A percentile compares a stretch with the other conserved stretches of the same genome.
These are phyloP conservation scores for Cladosporium halotolerans DNA, from an alignment of 2,329 filamentous ascomycete genomes.

Conservation along the genomic window DNA sequence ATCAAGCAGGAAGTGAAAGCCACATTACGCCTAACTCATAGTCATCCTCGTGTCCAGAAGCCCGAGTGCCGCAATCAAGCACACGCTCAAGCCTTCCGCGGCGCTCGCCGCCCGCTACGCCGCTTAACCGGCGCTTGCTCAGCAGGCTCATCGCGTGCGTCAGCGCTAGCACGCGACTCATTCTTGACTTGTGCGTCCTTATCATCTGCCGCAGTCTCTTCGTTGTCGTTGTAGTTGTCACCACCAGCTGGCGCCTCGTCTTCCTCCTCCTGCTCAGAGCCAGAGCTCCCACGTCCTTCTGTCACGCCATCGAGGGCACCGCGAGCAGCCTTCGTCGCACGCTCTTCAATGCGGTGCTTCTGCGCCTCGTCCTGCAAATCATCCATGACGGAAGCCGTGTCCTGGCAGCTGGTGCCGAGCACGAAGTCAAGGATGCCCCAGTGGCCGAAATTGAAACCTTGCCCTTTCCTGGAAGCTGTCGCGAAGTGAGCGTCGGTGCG, in stretches of 20 bases:
- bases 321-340: slow-evolving; percentile 32
- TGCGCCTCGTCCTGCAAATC: slow-evolving; percentile 51
- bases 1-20: not conserved
- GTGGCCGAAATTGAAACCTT: slow-evolving; percentile 35
- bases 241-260: not conserved
- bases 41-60: too few relatives aligned
- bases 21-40: too few relatives aligned
- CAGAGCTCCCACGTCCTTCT: slow-evolving; percentile 6
- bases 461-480: slow-evolving; percentile 24
- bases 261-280: not conserved
- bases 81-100: slow-evolving; percentile 2
- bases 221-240: not conserved
- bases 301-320: slow-evolving; percentile 19
- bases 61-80: not conserved
- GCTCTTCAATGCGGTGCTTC: slow-evolving; percentile 47
- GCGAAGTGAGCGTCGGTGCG: slow-evolving; percentile 53
- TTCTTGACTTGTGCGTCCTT: not conserved
- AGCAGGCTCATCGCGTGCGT: not conserved
- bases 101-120: slow-evolving; percentile 9
- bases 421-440: slow-evolving; percentile 60
- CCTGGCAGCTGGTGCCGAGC: slow-evolving; percentile 43
- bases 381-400: slow-evolving; percentile 48
- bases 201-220: not conserved
- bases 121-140: slow-evolving; percentile 11
- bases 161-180: slow-evolving; percentile 2